These are phyloP conservation scores for Trametes hirsuta DNA, from an alignment of 1,284 basidiomycete genomes.

Conservation along the genomic window DNA sequence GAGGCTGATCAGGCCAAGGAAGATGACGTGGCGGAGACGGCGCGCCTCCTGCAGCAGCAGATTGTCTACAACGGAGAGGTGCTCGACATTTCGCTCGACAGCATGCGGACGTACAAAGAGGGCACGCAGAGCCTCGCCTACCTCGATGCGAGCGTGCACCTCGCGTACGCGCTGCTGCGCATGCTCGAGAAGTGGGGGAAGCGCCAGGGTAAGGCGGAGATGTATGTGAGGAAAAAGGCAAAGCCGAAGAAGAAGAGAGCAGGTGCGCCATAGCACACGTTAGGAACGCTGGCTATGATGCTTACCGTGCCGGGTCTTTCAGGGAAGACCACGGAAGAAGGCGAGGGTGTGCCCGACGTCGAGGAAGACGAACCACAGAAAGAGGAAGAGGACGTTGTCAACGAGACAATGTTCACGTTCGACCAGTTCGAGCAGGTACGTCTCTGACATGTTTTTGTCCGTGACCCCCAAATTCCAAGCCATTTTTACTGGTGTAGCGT, in stretches of 20 bases:
- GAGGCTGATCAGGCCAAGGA: conserved; percentile 37
- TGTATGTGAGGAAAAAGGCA: conserved; percentile 79
- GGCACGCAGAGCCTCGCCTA: conserved; percentile 74
- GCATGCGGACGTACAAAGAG: conserved; percentile 76
- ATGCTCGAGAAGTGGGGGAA: conserved; percentile 90
- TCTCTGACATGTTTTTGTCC: conserved; percentile 15
- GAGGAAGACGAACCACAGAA: conserved; percentile 62
- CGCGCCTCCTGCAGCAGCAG: conserved; percentile 82
- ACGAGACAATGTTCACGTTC: conserved; percentile 89
- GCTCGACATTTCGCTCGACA: conserved; percentile 82
- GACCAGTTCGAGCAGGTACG: conserved; percentile 85
- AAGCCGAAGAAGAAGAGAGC: conserved; percentile 56
- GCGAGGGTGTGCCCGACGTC: conserved; percentile 65
- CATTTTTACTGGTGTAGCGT: conserved; percentile 49
- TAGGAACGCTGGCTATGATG: too few species aligned
- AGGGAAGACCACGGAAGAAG: conserved; percentile 44
- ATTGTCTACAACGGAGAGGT: conserved; percentile 93
- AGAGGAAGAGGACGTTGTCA: conserved; percentile 62
- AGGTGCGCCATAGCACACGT: conserved; percentile 22
- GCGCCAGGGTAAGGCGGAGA: conserved; percentile 58
- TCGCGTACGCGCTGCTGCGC: conserved; percentile 80
- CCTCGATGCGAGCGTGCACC: conserved; percentile 81
- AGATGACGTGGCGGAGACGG: conserved; percentile 71
- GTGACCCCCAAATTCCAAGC: background rate
- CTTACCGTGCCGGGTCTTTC: too few species aligned